Percentiles rank a stretch among this genome's conserved stretches.
These are phyloP conservation scores for Penicillium expansum DNA, from an alignment of 2,329 filamentous ascomycete species.

Conservation along the genomic window DNA sequence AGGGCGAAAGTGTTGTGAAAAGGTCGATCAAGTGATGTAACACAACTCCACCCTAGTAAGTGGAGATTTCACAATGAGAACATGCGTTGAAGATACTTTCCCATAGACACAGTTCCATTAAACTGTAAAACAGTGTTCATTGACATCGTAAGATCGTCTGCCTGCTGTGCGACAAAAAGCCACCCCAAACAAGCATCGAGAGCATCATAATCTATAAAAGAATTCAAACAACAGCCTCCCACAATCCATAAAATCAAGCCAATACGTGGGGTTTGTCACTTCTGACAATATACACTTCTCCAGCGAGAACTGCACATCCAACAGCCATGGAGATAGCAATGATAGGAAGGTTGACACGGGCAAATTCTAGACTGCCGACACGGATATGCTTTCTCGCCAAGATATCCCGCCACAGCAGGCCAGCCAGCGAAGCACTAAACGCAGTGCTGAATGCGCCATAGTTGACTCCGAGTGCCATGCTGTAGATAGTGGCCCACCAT, in stretches of 20 bases:
- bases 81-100: neutral
- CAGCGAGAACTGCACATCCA: slow-evolving; percentile 60
- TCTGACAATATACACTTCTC: slow-evolving; percentile 60
- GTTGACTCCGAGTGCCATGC: slow-evolving; percentile 72
- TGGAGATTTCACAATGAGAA: neutral
- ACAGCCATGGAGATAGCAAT: slow-evolving; percentile 67
- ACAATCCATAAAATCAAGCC: neutral
- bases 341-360: slow-evolving; percentile 66
- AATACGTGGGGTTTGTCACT: slow-evolving; percentile 38
- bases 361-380: slow-evolving; percentile 64
- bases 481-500: slow-evolving; percentile 72
- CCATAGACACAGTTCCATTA: neutral
- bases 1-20: too few relatives aligned
- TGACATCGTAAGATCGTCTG: slow-evolving; percentile 5
- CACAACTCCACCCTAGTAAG: too few relatives aligned
- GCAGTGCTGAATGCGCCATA: slow-evolving; percentile 71
- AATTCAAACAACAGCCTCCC: neutral
- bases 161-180: neutral
- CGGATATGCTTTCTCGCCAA: slow-evolving; percentile 65
- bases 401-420: slow-evolving; percentile 71
- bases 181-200: neutral
- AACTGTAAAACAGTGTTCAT: neutral
- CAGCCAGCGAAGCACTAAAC: slow-evolving; percentile 69
- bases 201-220: slow-evolving; percentile 4
- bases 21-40: too few relatives aligned